A percentile compares a stretch with the other conserved stretches of the same genome.
These are phyloP conservation scores for Colletotrichum camelliae DNA, from an alignment of 2,329 filamentous ascomycete species.

Conservation along the genomic window DNA sequence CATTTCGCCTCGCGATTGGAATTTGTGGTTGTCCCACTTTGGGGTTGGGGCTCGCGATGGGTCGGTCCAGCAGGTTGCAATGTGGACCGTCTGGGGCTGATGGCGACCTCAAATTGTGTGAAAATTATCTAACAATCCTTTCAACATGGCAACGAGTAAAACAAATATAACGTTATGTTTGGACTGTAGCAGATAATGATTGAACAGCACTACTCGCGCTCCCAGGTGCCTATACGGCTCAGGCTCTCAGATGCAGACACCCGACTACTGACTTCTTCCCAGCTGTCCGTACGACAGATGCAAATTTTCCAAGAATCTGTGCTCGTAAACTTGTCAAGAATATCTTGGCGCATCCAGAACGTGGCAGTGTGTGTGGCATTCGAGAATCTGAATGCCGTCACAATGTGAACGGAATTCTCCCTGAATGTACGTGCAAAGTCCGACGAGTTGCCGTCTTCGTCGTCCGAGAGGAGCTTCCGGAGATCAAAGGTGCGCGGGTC, in stretches of 20 bases:
- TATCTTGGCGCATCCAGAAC: conserved; percentile 11
- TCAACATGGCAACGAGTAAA: background rate
- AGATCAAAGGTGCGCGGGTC: background rate
- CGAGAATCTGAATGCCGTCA: background rate
- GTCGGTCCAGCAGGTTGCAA: background rate
- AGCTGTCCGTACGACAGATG: background rate
- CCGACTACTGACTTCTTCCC: background rate
- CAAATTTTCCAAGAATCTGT: background rate
- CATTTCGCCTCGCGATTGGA: background rate
- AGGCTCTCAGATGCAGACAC: background rate
- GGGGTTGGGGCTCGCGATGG: background rate
- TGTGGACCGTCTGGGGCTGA: background rate
- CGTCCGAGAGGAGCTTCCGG: background rate
- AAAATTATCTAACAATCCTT: background rate
- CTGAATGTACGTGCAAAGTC: background rate
- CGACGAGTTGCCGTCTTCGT: background rate
- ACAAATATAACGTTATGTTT: background rate
- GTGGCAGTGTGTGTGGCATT: background rate
- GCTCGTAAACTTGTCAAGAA: background rate
- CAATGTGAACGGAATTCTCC: background rate
- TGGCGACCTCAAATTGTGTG: background rate
- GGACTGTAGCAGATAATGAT: background rate
- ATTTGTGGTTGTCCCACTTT: background rate
- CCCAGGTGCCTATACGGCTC: background rate
- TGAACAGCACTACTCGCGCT: background rate